A percentile compares a stretch with the other conserved stretches of the same genome.
These are phyloP conservation scores for Aspergillus cejpii DNA, from an alignment of 2,329 filamentous ascomycete species.

Conservation along the genomic window DNA sequence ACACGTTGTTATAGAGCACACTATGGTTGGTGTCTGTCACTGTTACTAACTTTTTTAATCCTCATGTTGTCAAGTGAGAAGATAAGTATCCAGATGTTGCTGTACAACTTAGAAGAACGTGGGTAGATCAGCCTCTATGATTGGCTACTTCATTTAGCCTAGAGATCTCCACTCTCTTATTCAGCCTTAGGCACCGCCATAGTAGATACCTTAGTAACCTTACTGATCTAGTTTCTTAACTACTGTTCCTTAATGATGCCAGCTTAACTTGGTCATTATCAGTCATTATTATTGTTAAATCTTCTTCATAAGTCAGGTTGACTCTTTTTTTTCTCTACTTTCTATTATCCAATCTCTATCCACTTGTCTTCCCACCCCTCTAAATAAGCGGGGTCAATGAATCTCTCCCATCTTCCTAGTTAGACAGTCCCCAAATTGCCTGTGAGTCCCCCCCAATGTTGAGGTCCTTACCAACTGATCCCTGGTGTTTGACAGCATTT, in stretches of 20 bases:
- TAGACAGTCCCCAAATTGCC: background rate
- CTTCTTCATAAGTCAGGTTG: background rate
- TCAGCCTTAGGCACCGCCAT: slow-evolving; percentile 1
- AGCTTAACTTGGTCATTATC: background rate
- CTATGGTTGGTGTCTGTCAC: slow-evolving; percentile 8
- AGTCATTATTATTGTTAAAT: background rate
- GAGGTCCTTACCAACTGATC: background rate
- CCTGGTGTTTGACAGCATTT: background rate
- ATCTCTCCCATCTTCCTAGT: background rate
- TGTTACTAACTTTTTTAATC: too few relatives aligned
- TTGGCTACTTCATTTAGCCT: slow-evolving; percentile 16
- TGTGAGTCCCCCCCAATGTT: background rate
- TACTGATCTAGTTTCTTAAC: background rate
- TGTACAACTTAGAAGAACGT: slow-evolving; percentile 12
- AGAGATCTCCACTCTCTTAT: slow-evolving; percentile 15
- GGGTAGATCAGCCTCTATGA: slow-evolving; percentile 10
- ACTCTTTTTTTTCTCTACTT: background rate
- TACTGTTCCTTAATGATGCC: background rate
- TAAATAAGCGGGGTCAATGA: background rate
- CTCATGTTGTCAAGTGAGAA: too few relatives aligned
- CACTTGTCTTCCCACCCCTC: background rate
- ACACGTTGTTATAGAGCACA: slow-evolving; percentile 8
- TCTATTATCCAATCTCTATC: background rate
- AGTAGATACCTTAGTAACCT: background rate
- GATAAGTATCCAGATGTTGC: slow-evolving; percentile 2